These are phyloP conservation scores for Trypanosoma theileri DNA, from an alignment of 208 protist genomes.

Conservation along the genomic window DNA sequence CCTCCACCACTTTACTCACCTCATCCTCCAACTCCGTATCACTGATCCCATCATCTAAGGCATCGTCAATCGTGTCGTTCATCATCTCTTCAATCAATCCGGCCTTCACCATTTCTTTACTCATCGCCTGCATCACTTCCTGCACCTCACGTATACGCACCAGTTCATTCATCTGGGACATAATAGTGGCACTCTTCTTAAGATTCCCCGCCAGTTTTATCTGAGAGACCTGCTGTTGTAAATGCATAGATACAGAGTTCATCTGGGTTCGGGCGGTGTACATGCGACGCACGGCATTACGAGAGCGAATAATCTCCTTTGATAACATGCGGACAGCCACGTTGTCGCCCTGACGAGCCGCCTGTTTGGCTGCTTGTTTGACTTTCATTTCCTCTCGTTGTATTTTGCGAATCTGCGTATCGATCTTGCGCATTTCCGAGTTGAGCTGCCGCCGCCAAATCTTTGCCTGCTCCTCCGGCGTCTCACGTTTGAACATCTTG, in stretches of 20 bases:
- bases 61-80: conserved; percentile 84
- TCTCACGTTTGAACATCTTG: conserved; percentile 57
- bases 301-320: conserved; percentile 81
- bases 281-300: conserved; percentile 75
- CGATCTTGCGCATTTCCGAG: conserved; percentile 81
- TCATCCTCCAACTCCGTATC: conserved; percentile 88
- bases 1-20: conserved; percentile 86
- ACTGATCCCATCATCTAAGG: conserved; percentile 80
- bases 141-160: conserved; percentile 79
- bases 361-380: conserved; percentile 76
- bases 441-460: conserved; percentile 75
- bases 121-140: conserved; percentile 75
- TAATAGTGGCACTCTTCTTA: conserved; percentile 73
- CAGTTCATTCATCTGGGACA: conserved; percentile 85
- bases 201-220: conserved; percentile 77
- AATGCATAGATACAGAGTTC: conserved; percentile 87
- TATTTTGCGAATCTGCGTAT: conserved; percentile 80
- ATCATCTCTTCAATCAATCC: conserved; percentile 91
- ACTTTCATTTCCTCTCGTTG: conserved; percentile 85
- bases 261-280: conserved; percentile 90
- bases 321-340: conserved; percentile 79
- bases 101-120: conserved; percentile 88
- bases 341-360: conserved; percentile 72
- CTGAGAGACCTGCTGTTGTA: conserved; percentile 83
- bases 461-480: conserved; percentile 74